Evolutionary conservation across 441 rosid species (phyloP).

Genomic region (Metrosideros polymorpha): DNA sequence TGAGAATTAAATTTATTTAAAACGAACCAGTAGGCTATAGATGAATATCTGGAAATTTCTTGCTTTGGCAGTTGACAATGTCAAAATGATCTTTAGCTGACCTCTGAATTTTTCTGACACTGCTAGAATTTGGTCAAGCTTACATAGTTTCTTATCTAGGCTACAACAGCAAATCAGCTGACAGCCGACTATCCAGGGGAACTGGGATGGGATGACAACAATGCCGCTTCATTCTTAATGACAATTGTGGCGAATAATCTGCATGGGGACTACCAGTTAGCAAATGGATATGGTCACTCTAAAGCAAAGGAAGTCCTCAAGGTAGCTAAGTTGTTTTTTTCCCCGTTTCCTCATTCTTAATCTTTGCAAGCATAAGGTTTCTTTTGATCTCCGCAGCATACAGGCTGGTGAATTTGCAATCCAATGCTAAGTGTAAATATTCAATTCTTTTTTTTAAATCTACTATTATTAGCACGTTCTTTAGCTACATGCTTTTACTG

Average conservation of each 20-base stretch:
- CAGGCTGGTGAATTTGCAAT: neutral
- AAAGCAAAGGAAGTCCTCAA: conserved; percentile 54
- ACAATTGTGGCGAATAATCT: conserved; percentile 43
- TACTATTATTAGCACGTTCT: neutral
- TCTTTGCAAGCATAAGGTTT: neutral
- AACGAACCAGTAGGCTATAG: neutral
- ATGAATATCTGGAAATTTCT: neutral
- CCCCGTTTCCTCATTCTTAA: neutral
- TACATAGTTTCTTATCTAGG: conserved; percentile 34
- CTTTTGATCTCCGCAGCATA: neutral
- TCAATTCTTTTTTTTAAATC: neutral
- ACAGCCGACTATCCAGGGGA: conserved; percentile 54
- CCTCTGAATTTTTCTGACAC: neutral
- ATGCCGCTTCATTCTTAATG: conserved; percentile 61
- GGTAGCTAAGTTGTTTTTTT: conserved; percentile 17
- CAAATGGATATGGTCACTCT: conserved; percentile 51
- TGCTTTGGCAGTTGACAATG: neutral
- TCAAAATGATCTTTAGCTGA: neutral
- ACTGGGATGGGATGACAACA: conserved; percentile 57
- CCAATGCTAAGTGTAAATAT: neutral
- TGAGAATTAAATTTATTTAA: neutral
- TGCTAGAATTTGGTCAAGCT: neutral
- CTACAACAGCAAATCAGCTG: conserved; percentile 39
- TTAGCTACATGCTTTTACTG: neutral
- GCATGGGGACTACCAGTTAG: conserved; percentile 76